phyloP scores from a whole-genome alignment of 148 eudicot genomes.

The Fagopyrum esculentum region DNA sequence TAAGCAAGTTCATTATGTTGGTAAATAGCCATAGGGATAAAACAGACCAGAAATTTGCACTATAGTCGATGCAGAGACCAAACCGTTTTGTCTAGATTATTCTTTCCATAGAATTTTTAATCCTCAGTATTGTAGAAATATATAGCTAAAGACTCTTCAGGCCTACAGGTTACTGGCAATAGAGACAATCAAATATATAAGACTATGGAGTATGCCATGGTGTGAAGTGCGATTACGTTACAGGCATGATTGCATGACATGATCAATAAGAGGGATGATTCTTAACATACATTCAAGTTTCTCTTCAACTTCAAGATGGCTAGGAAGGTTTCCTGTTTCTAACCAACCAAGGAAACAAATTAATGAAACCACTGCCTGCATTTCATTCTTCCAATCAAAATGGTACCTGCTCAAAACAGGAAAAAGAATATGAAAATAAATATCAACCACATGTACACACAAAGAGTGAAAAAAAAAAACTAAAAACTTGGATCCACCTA shows the following conservation, averaged over 20 bases:
- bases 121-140: background rate
- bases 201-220: background rate
- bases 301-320: slow-evolving; percentile 14
- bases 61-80: background rate
- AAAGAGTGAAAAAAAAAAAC: background rate
- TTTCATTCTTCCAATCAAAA: slow-evolving; percentile 17
- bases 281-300: slow-evolving; percentile 17
- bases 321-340: slow-evolving; percentile 14
- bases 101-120: background rate
- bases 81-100: background rate
- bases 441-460: background rate
- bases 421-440: background rate
- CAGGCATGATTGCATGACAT: background rate
- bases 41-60: background rate
- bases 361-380: slow-evolving; percentile 15
- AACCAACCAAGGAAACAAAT: slow-evolving; percentile 17
- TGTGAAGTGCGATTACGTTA: background rate
- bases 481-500: slow-evolving; percentile 10
- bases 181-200: background rate
- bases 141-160: background rate
- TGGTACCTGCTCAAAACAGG: slow-evolving; percentile 11
- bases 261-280: background rate
- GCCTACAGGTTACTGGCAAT: background rate
- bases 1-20: background rate
- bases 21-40: background rate